Evolutionary conservation across 352 stramenopile genomes (phyloP).

Genomic region (Globisporangium camurandrum): DNA sequence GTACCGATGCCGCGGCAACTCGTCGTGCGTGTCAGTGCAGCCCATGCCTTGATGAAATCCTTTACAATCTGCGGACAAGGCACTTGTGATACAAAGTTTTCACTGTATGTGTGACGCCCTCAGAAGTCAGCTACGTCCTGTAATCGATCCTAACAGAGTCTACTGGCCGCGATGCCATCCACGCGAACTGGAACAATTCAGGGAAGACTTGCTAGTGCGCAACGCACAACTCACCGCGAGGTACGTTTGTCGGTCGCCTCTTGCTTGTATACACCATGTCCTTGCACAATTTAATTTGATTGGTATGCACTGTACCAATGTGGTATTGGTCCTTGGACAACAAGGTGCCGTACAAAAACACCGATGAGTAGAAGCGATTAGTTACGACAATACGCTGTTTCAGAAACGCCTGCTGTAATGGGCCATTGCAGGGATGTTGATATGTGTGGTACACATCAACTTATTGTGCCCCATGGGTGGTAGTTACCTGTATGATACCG

Average conservation of each 20-base stretch:
- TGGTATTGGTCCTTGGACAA: neutral
- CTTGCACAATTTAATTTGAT: neutral
- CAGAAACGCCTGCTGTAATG: too few relatives aligned
- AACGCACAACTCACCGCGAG: neutral
- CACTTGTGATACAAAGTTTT: neutral
- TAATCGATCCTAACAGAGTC: neutral
- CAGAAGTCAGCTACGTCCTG: neutral
- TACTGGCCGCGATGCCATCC: neutral
- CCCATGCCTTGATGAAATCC: neutral
- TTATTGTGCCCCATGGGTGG: too few relatives aligned
- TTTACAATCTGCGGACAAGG: neutral
- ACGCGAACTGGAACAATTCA: neutral
- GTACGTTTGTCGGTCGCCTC: neutral
- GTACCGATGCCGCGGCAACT: too few relatives aligned
- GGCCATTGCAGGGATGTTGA: too few relatives aligned
- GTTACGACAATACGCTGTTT: neutral
- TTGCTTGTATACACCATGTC: neutral
- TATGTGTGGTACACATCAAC: too few relatives aligned
- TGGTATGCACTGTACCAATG: neutral
- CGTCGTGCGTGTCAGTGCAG: neutral
- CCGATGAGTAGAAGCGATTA: neutral
- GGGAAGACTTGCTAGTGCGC: neutral
- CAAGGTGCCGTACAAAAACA: neutral
- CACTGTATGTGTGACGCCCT: neutral
- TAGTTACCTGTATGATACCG: too few relatives aligned